phyloP scores from a whole-genome alignment of 2,329 filamentous ascomycete species.

The Fusarium duplospermum region DNA sequence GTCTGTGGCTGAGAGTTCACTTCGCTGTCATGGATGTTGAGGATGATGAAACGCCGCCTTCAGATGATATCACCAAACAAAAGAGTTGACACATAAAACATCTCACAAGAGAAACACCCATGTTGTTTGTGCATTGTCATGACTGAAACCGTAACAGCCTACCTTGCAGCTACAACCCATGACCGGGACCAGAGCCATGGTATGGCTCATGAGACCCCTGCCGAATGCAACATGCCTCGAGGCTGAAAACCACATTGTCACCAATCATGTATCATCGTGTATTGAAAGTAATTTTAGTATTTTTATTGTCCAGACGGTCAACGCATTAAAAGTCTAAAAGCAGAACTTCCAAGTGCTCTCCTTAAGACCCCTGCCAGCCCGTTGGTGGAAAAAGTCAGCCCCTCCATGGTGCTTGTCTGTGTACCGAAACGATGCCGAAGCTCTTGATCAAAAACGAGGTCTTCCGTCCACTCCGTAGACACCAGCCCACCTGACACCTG shows the following conservation, averaged over 20 bases:
- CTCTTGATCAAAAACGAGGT: slow-evolving; percentile 63
- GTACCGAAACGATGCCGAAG: slow-evolving; percentile 62
- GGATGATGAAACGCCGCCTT: slow-evolving; percentile 20
- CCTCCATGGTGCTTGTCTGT: slow-evolving; percentile 54
- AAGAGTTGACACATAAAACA: slow-evolving; percentile 35
- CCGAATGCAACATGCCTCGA: neutral
- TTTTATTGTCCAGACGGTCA: slow-evolving; percentile 68
- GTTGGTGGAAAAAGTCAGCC: slow-evolving; percentile 51
- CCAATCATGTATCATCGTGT: slow-evolving; percentile 40
- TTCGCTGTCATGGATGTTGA: slow-evolving; percentile 66
- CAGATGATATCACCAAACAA: slow-evolving; percentile 19
- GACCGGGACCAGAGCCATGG: neutral
- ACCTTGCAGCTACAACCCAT: neutral
- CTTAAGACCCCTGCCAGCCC: slow-evolving; percentile 54
- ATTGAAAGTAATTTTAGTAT: slow-evolving; percentile 60
- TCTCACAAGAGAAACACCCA: neutral
- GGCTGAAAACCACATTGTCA: slow-evolving; percentile 10
- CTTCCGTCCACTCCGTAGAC: slow-evolving; percentile 74
- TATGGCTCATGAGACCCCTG: neutral
- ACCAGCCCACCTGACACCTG: slow-evolving; percentile 65
- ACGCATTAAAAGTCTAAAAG: slow-evolving; percentile 67
- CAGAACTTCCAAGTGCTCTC: slow-evolving; percentile 63
- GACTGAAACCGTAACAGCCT: neutral
- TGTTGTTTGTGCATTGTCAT: neutral
- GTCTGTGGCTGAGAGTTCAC: slow-evolving; percentile 73